Conservation (phyloP, 495 filamentous ascomycete genomes). For the Neurospora sp. region DNA sequence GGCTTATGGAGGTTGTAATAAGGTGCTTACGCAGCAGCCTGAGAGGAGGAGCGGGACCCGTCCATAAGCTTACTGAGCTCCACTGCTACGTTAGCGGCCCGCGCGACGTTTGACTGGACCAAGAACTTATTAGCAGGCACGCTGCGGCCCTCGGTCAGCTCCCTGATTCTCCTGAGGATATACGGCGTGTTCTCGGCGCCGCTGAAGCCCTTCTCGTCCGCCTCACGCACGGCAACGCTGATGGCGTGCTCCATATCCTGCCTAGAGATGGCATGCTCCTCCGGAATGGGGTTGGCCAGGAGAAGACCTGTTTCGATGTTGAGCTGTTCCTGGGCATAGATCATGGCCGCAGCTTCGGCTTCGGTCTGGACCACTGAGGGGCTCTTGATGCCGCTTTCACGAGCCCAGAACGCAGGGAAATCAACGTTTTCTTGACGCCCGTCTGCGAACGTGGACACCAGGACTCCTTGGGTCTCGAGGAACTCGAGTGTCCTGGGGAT, state of each 20-base stretch:
- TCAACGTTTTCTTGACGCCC: constrained; percentile 54
- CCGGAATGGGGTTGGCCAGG: constrained; percentile 82
- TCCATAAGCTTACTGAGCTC: constrained; percentile 54
- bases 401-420: constrained; percentile 82
- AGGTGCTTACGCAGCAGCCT: not conserved
- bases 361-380: constrained; percentile 65
- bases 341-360: constrained; percentile 73
- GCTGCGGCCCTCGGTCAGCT: constrained; percentile 64
- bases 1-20: not conserved
- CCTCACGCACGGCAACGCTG: constrained; percentile 59
- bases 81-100: constrained; percentile 69
- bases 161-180: constrained; percentile 69
- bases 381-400: constrained; percentile 73
- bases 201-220: constrained; percentile 53
- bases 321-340: constrained; percentile 48
- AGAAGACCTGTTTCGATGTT: constrained; percentile 62
- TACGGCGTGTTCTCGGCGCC: constrained; percentile 86
- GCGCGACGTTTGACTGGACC: constrained; percentile 67
- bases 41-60: not conserved
- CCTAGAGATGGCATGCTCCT: constrained; percentile 57
- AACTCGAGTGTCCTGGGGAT: constrained; percentile 86
- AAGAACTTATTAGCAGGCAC: constrained; percentile 67
- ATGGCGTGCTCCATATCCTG: constrained; percentile 66
- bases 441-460: constrained; percentile 82
- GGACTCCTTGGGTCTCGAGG: constrained; percentile 85